Conservation (phyloP, 139 green algal genomes). For the Chlorella ohadii region DNA sequence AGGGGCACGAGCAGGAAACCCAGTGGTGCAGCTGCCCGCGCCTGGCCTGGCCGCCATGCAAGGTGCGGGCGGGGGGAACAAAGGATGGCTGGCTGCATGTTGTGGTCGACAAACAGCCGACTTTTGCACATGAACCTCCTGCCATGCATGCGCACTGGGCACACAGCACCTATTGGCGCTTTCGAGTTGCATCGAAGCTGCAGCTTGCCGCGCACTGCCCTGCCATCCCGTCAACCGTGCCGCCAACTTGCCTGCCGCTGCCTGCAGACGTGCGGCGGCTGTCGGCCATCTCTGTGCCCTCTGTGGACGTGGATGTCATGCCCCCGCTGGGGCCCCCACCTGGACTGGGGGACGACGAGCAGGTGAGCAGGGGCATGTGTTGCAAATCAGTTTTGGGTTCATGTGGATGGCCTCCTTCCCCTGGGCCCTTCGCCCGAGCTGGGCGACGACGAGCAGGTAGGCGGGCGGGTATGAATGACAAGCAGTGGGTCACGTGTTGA, state of each 20-base stretch:
- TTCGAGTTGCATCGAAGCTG: too few species aligned
- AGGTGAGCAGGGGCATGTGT: neutral
- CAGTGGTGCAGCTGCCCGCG: neutral
- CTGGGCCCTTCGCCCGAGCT: too few species aligned
- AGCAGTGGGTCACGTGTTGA: too few species aligned
- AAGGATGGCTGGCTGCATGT: neutral
- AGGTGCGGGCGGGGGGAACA: neutral
- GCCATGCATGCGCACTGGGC: too few species aligned
- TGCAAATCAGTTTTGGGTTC: too few species aligned
- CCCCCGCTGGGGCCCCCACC: neutral
- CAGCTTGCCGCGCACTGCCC: neutral
- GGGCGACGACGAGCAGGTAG: constrained; percentile 16
- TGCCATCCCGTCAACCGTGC: too few species aligned
- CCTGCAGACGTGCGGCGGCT: neutral
- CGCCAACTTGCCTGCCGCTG: neutral
- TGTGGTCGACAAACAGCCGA: too few species aligned
- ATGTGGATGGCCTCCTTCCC: too few species aligned
- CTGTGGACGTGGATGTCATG: neutral
- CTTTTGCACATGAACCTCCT: too few species aligned
- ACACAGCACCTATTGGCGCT: too few species aligned
- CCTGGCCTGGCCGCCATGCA: neutral
- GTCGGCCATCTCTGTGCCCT: constrained; percentile 1
- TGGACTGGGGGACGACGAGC: neutral
- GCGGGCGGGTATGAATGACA: too few species aligned
- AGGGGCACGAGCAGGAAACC: neutral